These are phyloP conservation scores for Cyberlindnera xishuangbannaensis DNA, from an alignment of 805 yeast genomes.

Conservation along the genomic window DNA sequence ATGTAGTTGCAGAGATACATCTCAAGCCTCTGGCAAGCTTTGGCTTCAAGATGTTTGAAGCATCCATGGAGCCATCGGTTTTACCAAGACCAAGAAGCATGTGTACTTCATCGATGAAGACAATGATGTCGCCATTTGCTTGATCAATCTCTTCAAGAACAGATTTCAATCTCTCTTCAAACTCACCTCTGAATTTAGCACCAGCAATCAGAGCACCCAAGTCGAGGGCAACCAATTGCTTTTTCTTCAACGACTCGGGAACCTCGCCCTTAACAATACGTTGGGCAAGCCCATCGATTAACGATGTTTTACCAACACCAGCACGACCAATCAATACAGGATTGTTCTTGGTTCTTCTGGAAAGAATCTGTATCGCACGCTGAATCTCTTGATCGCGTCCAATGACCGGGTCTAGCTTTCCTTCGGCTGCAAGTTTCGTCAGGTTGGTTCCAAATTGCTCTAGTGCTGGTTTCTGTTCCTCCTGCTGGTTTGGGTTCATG, in stretches of 20 bases:
- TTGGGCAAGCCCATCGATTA: conserved; percentile 95
- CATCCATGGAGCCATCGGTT: conserved; percentile 93
- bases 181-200: conserved; percentile 93
- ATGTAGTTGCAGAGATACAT: conserved; percentile 94
- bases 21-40: conserved; percentile 91
- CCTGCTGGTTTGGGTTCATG: conserved; percentile 38
- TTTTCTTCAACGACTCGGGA: conserved; percentile 88
- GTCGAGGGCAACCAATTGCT: conserved; percentile 77
- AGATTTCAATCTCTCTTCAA: conserved; percentile 80
- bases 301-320: conserved; percentile 97
- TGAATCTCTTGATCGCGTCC: conserved; percentile 95
- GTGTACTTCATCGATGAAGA: conserved; percentile 90
- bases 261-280: conserved; percentile 88
- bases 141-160: conserved; percentile 82
- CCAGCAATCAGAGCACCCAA: conserved; percentile 89
- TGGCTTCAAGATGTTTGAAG: conserved; percentile 88
- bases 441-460: conserved; percentile 82
- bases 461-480: conserved; percentile 60
- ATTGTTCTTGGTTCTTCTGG: conserved; percentile 90
- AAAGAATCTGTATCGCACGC: conserved; percentile 85
- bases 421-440: conserved; percentile 81
- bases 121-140: conserved; percentile 65
- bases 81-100: conserved; percentile 86
- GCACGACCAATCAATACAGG: conserved; percentile 95
- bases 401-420: conserved; percentile 92